Evolutionary conservation across 2,329 filamentous ascomycete species (phyloP).

Genomic region (Phyllosticta citriasiana): DNA sequence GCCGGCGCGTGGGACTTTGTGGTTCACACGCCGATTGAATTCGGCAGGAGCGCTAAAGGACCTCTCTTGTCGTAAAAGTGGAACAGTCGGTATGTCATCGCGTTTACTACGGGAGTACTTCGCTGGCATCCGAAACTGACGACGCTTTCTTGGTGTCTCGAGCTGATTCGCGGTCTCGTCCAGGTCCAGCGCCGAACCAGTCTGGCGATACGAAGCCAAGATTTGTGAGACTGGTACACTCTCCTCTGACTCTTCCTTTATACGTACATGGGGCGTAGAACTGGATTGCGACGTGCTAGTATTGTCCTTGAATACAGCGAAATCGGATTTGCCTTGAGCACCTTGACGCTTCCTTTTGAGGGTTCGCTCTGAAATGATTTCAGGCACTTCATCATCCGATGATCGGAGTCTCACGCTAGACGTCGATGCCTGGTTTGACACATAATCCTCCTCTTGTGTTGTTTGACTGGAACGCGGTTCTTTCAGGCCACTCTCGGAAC

Average conservation of each 20-base stretch:
- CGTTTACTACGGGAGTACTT: slow-evolving; percentile 3
- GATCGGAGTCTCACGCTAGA: neutral
- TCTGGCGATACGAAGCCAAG: neutral
- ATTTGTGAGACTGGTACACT: slow-evolving; percentile 15
- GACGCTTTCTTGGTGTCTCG: slow-evolving; percentile 24
- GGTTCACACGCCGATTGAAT: slow-evolving; percentile 12
- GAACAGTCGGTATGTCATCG: slow-evolving; percentile 2
- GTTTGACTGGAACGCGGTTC: slow-evolving; percentile 32
- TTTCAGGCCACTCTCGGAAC: neutral
- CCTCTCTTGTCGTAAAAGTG: slow-evolving; percentile 18
- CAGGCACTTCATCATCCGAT: slow-evolving; percentile 30
- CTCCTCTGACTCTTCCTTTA: slow-evolving; percentile 32
- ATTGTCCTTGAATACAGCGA: slow-evolving; percentile 15
- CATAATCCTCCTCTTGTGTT: slow-evolving; percentile 27
- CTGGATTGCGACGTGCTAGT: neutral
- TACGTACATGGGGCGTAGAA: slow-evolving; percentile 17
- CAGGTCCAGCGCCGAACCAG: slow-evolving; percentile 30
- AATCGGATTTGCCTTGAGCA: slow-evolving; percentile 5
- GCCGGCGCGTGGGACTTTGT: slow-evolving; percentile 6
- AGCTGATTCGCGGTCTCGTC: slow-evolving; percentile 26
- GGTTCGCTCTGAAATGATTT: slow-evolving; percentile 32
- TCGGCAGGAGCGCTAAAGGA: slow-evolving; percentile 19
- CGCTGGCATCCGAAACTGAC: neutral
- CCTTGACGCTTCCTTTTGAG: slow-evolving; percentile 33
- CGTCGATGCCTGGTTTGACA: slow-evolving; percentile 11